phyloP scores from a whole-genome alignment of 768 basidiomycete species.

The Rhizopogon rudus region DNA sequence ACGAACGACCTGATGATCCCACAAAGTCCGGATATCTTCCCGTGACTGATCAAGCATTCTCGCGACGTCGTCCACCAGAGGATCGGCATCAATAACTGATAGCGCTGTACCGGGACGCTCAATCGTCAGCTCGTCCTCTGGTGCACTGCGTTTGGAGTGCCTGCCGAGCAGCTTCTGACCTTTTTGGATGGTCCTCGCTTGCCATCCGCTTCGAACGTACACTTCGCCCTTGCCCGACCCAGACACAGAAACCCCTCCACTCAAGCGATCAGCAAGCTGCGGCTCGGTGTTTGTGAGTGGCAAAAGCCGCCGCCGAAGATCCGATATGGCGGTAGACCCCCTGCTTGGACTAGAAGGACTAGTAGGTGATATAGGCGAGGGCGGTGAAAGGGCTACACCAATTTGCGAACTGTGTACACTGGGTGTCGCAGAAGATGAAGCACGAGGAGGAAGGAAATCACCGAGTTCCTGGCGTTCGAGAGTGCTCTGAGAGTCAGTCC shows the following conservation, averaged over 20 bases:
- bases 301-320: conserved; percentile 54
- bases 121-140: conserved; percentile 17
- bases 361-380: conserved; percentile 8
- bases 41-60: conserved; percentile 52
- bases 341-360: conserved; percentile 19
- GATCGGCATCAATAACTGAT: conserved; percentile 39
- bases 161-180: conserved; percentile 30
- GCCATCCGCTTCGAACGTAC: conserved; percentile 80
- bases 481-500: conserved; percentile 33
- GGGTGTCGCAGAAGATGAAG: conserved; percentile 4
- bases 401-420: conserved; percentile 8
- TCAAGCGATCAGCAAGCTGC: conserved; percentile 65
- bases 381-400: conserved; percentile 3
- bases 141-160: conserved; percentile 20
- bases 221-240: conserved; percentile 75
- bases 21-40: conserved; percentile 66
- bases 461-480: conserved; percentile 27
- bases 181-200: conserved; percentile 59
- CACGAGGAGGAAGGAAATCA: conserved; percentile 17
- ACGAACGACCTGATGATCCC: conserved; percentile 69
- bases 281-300: conserved; percentile 58
- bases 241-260: conserved; percentile 66
- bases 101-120: conserved; percentile 24
- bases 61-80: conserved; percentile 56
- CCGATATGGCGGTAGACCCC: conserved; percentile 34